Percentiles rank a stretch among this genome's conserved stretches.
These are phyloP conservation scores for Nematocida ironsii DNA, from an alignment of 371 early-diverging fungal genomes.

Conservation along the genomic window DNA sequence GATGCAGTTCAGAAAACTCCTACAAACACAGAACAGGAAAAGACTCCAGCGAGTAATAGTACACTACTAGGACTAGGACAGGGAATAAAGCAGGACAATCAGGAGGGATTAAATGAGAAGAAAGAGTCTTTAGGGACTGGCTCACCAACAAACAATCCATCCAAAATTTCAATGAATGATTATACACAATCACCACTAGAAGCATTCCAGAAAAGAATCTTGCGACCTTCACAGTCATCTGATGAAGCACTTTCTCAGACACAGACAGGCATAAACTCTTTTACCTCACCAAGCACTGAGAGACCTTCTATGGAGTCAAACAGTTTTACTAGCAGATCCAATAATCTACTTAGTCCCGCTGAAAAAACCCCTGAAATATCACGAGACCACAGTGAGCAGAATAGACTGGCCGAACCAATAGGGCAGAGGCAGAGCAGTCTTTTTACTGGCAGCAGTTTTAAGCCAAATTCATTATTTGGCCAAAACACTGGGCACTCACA, in stretches of 20 bases:
- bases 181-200: slow-evolving; percentile 9
- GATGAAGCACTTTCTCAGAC: not conserved
- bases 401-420: too few species aligned
- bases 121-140: not conserved
- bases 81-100: not conserved
- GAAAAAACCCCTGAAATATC: too few species aligned
- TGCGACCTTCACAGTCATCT: not conserved
- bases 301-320: not conserved
- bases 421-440: too few species aligned
- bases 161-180: not conserved
- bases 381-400: too few species aligned
- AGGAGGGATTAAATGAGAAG: not conserved
- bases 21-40: not conserved
- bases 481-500: too few species aligned
- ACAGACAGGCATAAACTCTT: not conserved
- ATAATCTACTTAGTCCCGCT: too few species aligned
- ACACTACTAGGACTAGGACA: not conserved
- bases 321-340: too few species aligned
- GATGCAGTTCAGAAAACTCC: not conserved
- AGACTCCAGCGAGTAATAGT: not conserved
- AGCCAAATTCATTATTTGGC: too few species aligned
- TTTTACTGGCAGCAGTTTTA: too few species aligned
- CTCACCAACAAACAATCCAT: not conserved
- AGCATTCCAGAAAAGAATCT: slow-evolving; percentile 13
- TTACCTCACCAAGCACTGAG: not conserved